phyloP scores from a whole-genome alignment of 345 rosid genomes.

The Eutrema japonicum region DNA sequence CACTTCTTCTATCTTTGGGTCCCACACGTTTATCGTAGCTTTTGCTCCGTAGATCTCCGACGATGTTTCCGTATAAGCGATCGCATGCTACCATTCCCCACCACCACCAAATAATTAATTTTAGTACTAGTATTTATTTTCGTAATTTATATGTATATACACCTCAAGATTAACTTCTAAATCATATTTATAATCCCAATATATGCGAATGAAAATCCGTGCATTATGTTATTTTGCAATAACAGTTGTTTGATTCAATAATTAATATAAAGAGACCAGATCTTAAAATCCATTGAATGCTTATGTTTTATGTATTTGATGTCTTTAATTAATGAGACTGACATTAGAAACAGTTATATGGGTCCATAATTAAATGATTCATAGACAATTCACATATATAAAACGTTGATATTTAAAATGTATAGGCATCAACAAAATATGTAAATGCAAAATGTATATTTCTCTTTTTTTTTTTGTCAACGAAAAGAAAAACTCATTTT shows the following conservation, averaged over 20 bases:
- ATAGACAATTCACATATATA: slow-evolving; percentile 10
- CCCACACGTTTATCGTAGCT: slow-evolving; percentile 98
- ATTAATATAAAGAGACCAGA: slow-evolving; percentile 40
- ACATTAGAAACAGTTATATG: slow-evolving; percentile 41
- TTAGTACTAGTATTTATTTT: neutral
- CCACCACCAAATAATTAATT: neutral
- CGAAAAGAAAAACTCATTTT: neutral
- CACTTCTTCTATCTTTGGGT: slow-evolving; percentile 76
- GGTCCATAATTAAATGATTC: slow-evolving; percentile 42
- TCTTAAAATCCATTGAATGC: slow-evolving; percentile 42
- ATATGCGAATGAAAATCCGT: slow-evolving; percentile 6
- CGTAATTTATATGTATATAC: neutral
- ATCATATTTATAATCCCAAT: slow-evolving; percentile 33
- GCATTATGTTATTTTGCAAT: neutral
- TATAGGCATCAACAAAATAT: neutral
- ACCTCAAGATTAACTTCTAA: slow-evolving; percentile 21
- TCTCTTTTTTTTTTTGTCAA: neutral
- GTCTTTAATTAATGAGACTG: slow-evolving; percentile 16
- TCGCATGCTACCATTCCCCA: slow-evolving; percentile 70
- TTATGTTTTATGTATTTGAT: slow-evolving; percentile 34
- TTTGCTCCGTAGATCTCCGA: slow-evolving; percentile 78
- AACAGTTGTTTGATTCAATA: slow-evolving; percentile 27
- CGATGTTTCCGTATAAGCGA: slow-evolving; percentile 79
- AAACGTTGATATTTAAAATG: neutral
- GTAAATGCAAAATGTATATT: neutral